phyloP scores from a whole-genome alignment of 208 protist species.

The Trypanosoma platydactyli region DNA sequence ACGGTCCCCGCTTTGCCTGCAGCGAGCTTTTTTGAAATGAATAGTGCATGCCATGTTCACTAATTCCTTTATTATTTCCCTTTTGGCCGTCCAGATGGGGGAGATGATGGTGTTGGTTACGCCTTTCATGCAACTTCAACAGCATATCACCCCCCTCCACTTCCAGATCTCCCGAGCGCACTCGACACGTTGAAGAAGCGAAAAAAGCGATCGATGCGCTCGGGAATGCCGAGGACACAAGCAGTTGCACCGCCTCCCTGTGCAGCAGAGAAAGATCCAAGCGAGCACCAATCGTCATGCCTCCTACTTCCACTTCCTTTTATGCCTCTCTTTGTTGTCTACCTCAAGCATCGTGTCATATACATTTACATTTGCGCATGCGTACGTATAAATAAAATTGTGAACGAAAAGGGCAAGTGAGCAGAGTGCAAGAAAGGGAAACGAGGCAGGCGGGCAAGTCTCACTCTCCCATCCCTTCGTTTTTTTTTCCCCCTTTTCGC shows the following conservation, averaged over 20 bases:
- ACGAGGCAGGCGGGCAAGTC: no score
- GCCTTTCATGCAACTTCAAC: background rate
- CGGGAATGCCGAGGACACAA: constrained; percentile 22
- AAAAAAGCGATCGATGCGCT: constrained; percentile 18
- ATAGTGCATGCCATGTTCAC: background rate
- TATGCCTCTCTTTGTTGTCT: background rate
- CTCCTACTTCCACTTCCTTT: background rate
- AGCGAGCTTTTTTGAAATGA: background rate
- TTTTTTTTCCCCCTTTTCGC: no score
- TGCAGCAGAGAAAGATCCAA: background rate
- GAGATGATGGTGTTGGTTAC: background rate
- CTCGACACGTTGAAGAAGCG: no score
- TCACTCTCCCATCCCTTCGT: no score
- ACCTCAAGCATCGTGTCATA: background rate
- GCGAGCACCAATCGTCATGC: background rate
- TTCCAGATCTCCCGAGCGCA: background rate
- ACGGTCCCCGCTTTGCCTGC: constrained; percentile 15
- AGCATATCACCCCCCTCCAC: background rate
- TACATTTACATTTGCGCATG: no score
- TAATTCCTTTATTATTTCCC: background rate
- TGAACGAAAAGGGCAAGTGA: no score
- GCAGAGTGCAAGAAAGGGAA: no score
- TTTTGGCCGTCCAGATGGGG: background rate
- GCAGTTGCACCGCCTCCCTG: constrained; percentile 12
- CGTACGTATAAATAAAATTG: no score